A percentile compares a stretch with the other conserved stretches of the same genome.
Evolutionary conservation across 1,284 basidiomycete genomes (phyloP).

Genomic region (Coriolopsis trogii): DNA sequence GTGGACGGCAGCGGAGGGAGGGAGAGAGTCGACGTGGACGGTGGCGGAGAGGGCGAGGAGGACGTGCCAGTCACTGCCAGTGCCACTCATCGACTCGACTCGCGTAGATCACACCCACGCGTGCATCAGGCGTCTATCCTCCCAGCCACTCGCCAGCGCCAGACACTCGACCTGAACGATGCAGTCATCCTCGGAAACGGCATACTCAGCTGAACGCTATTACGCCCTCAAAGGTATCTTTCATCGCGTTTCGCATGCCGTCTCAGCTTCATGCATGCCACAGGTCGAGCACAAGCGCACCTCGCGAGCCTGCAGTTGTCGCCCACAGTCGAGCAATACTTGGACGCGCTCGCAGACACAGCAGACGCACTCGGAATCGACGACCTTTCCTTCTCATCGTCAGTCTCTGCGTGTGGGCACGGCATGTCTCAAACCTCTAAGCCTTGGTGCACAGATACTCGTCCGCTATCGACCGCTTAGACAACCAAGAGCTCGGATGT

Average conservation of each 20-base stretch:
- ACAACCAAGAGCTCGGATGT: constrained; percentile 35
- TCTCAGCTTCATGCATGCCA: not conserved
- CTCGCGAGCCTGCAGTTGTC: constrained; percentile 4
- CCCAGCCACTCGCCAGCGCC: not conserved
- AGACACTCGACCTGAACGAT: too few species aligned
- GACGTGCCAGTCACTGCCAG: too few species aligned
- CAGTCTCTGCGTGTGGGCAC: not conserved
- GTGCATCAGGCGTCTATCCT: constrained; percentile 16
- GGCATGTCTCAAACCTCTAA: not conserved
- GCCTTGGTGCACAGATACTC: constrained; percentile 37
- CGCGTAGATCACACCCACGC: constrained; percentile 22
- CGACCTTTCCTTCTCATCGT: constrained; percentile 29
- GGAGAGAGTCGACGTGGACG: constrained; percentile 7
- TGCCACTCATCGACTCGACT: constrained; percentile 11
- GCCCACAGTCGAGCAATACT: constrained; percentile 9
- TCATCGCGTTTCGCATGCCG: not conserved
- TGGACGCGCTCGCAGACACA: constrained; percentile 24
- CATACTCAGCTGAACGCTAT: constrained; percentile 1
- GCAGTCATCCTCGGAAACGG: too few species aligned
- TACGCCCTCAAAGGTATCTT: constrained; percentile 11
- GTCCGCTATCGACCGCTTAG: constrained; percentile 38
- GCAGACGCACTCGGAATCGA: constrained; percentile 29
- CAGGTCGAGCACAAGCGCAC: constrained; percentile 5
- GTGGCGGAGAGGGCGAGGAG: not conserved
- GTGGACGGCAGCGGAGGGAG: constrained; percentile 5